phyloP scores from a whole-genome alignment of 108 stramenopile species.

The Skeletonema marinoi region DNA sequence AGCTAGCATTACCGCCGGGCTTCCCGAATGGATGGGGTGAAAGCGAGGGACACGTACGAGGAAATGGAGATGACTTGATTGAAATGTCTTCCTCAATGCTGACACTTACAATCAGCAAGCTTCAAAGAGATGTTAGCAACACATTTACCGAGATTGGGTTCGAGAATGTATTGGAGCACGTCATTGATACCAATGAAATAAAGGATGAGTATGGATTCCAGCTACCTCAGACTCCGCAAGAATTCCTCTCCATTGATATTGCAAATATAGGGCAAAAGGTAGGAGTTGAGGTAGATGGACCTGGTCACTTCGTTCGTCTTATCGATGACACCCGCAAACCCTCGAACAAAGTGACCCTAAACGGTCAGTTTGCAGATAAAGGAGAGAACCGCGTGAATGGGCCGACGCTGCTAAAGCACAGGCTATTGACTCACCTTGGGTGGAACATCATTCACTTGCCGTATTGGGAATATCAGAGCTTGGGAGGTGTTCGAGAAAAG shows the following conservation, averaged over 20 bases:
- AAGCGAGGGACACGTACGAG: conserved; percentile 12
- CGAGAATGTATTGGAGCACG: conserved; percentile 69
- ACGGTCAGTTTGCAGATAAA: conserved; percentile 25
- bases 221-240: conserved; percentile 43
- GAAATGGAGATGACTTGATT: conserved; percentile 34
- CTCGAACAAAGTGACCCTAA: neutral
- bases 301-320: conserved; percentile 73
- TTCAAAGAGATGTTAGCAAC: conserved; percentile 60
- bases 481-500: conserved; percentile 42
- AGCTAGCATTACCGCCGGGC: conserved; percentile 52
- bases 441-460: conserved; percentile 82
- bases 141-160: conserved; percentile 73
- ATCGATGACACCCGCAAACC: conserved; percentile 48
- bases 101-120: conserved; percentile 62
- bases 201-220: conserved; percentile 46
- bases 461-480: conserved; percentile 78
- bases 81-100: conserved; percentile 43
- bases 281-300: conserved; percentile 89
- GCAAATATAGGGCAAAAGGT: conserved; percentile 63
- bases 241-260: conserved; percentile 74
- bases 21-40: conserved; percentile 75
- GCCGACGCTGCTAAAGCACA: conserved; percentile 67
- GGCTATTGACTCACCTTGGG: conserved; percentile 63
- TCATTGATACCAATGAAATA: conserved; percentile 58
- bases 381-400: conserved; percentile 67